Evolutionary conservation across 257 asterid species (phyloP).

Genomic region (Echium plantagineum): DNA sequence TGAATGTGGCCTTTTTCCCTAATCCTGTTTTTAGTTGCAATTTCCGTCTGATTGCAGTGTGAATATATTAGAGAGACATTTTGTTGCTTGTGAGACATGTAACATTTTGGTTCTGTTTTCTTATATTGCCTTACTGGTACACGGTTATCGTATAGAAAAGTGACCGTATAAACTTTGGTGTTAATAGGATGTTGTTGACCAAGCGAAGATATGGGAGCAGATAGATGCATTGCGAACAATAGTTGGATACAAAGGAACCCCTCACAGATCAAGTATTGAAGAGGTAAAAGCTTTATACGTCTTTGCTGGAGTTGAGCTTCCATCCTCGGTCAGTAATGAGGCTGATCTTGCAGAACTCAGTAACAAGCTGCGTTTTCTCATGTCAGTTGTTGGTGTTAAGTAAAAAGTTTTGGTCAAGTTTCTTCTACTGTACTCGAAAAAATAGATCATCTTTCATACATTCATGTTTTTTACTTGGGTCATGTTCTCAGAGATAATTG

Average conservation of each 20-base stretch:
- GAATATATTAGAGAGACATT: too few relatives aligned
- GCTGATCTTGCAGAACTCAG: slow-evolving; percentile 20
- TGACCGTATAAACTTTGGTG: background rate
- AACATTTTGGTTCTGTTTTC: background rate
- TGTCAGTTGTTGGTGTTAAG: slow-evolving; percentile 68
- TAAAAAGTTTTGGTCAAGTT: slow-evolving; percentile 2
- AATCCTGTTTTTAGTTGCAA: too few relatives aligned
- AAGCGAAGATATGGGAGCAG: slow-evolving; percentile 49
- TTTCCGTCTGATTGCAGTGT: too few relatives aligned
- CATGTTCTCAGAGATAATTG: background rate
- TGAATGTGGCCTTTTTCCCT: background rate
- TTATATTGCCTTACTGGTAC: background rate
- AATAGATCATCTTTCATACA: background rate
- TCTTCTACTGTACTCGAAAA: background rate
- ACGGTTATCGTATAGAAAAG: too few relatives aligned
- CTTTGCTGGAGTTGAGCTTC: slow-evolving; percentile 72
- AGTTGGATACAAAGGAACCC: slow-evolving; percentile 46
- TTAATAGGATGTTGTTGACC: slow-evolving; percentile 18
- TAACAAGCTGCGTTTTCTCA: slow-evolving; percentile 48
- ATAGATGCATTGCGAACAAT: slow-evolving; percentile 47
- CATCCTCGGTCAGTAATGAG: slow-evolving; percentile 16
- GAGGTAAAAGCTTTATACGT: slow-evolving; percentile 57
- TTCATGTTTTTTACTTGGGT: background rate
- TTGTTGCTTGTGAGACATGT: background rate
- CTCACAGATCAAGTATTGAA: slow-evolving; percentile 23